A percentile compares a stretch with the other conserved stretches of the same genome.
Conservation (phyloP, 257 asterid species). For the Henckelia pumila region DNA sequence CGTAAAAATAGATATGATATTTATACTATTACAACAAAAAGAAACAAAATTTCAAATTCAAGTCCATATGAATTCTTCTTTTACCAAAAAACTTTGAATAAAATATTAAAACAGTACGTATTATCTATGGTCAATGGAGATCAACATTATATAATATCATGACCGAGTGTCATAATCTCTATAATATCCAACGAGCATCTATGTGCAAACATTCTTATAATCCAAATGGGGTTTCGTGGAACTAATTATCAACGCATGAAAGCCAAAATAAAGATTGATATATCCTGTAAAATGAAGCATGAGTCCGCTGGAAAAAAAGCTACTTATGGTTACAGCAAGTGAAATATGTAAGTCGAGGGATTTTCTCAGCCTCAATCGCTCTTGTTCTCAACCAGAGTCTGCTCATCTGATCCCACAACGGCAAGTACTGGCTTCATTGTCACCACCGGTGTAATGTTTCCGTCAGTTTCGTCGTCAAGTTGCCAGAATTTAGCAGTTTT, state of each 20-base stretch:
- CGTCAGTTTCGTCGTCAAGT: slow-evolving; percentile 26
- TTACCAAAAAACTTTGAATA: too few relatives aligned
- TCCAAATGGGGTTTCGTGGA: not conserved
- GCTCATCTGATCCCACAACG: too few relatives aligned
- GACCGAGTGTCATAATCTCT: too few relatives aligned
- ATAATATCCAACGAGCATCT: not conserved
- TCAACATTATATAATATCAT: too few relatives aligned
- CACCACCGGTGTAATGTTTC: slow-evolving; percentile 14
- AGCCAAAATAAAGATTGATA: not conserved
- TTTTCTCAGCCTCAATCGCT: not conserved
- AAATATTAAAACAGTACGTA: too few relatives aligned
- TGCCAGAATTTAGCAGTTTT: slow-evolving; percentile 73
- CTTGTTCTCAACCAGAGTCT: too few relatives aligned
- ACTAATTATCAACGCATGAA: not conserved
- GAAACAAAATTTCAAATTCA: too few relatives aligned
- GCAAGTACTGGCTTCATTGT: slow-evolving; percentile 26
- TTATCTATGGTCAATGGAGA: too few relatives aligned
- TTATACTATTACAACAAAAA: too few relatives aligned
- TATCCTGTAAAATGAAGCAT: not conserved
- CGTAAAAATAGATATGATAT: too few relatives aligned
- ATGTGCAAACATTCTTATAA: not conserved
- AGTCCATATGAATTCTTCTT: too few relatives aligned
- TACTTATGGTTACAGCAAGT: not conserved
- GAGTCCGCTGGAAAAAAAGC: not conserved
- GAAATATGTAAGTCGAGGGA: not conserved